phyloP scores from a whole-genome alignment of 148 eudicot species.

The Camellia granthamiana region DNA sequence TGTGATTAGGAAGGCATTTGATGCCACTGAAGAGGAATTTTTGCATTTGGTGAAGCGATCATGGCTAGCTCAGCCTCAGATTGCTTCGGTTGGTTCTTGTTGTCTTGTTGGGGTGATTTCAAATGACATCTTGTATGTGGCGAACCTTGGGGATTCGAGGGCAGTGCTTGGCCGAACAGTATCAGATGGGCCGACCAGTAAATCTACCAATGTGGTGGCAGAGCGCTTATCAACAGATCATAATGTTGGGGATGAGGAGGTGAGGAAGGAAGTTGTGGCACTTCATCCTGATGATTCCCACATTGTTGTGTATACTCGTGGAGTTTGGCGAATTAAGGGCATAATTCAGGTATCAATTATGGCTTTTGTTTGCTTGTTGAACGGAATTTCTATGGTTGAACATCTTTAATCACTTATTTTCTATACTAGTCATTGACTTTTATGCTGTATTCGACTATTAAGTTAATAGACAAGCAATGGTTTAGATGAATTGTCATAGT shows the following conservation, averaged over 20 bases:
- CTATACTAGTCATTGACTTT: not conserved
- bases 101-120: not conserved
- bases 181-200: not conserved
- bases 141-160: not conserved
- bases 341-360: constrained; percentile 4
- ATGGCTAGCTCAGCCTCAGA: not conserved
- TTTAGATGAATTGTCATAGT: not conserved
- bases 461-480: not conserved
- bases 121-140: not conserved
- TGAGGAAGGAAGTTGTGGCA: not conserved
- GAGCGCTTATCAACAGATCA: not conserved
- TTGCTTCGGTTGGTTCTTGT: not conserved
- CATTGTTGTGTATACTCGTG: not conserved
- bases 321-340: constrained; percentile 1
- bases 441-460: not conserved
- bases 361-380: not conserved
- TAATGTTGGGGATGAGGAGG: not conserved
- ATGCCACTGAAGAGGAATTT: not conserved
- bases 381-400: not conserved
- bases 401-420: not conserved
- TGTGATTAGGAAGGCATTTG: not conserved
- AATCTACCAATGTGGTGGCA: not conserved
- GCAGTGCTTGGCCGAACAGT: not conserved
- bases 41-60: not conserved
- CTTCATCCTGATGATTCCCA: constrained; percentile 5